Conservation (phyloP, 2,329 filamentous ascomycete species). For the Pseudogymnoascus sp. region DNA sequence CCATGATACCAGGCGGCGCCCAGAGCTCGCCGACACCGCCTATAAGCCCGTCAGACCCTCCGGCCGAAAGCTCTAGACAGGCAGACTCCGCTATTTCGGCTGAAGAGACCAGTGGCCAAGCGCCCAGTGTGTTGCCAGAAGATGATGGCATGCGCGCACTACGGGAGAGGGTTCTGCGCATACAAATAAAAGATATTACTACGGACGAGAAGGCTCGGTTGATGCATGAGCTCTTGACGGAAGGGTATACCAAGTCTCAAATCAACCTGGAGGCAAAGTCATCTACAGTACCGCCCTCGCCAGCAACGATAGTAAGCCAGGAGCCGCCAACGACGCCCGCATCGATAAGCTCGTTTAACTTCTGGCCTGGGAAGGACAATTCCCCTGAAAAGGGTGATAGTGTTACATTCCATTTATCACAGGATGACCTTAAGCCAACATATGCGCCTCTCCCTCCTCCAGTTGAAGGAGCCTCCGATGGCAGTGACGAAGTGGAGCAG, state of each 20-base stretch:
- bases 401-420: constrained; percentile 42
- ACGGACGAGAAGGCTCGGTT: constrained; percentile 60
- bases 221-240: constrained; percentile 64
- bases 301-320: constrained; percentile 27
- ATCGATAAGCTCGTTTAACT: constrained; percentile 47
- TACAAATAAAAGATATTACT: constrained; percentile 54
- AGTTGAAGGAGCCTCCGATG: constrained; percentile 25
- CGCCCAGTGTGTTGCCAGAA: constrained; percentile 43
- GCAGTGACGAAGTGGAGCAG: constrained; percentile 17
- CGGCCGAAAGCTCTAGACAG: neutral
- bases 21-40: neutral
- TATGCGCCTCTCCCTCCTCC: constrained; percentile 46
- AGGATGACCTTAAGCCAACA: constrained; percentile 59
- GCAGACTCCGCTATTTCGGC: neutral
- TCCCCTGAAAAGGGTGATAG: constrained; percentile 18
- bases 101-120: constrained; percentile 7
- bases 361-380: constrained; percentile 38
- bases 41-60: neutral
- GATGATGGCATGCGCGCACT: constrained; percentile 71
- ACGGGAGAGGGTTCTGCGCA: constrained; percentile 58
- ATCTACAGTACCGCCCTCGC: constrained; percentile 19
- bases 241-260: constrained; percentile 51
- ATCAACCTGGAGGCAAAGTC: constrained; percentile 25
- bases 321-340: constrained; percentile 38
- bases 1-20: neutral